Evolutionary conservation across 805 yeast genomes (phyloP).

Genomic region (Starmera quercuum): DNA sequence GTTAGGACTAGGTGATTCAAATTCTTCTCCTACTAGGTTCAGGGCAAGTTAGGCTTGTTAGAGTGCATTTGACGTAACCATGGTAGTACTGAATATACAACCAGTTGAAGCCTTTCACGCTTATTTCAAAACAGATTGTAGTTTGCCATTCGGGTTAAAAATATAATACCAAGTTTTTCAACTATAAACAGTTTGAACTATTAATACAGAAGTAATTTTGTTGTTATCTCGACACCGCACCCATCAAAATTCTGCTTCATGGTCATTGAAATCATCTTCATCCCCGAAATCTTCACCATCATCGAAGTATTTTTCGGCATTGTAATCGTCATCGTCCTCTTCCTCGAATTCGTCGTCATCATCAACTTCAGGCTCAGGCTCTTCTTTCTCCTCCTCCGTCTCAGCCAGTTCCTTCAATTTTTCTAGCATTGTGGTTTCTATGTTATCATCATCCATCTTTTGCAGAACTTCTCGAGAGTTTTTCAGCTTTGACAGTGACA

Average conservation of each 20-base stretch:
- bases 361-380: slow-evolving; percentile 27
- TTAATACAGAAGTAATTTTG: no score
- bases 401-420: slow-evolving; percentile 42
- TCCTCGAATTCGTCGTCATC: slow-evolving; percentile 53
- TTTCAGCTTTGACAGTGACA: slow-evolving; percentile 30
- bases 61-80: no score
- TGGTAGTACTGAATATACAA: no score
- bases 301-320: slow-evolving; percentile 57
- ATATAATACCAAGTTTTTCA: no score
- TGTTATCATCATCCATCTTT: slow-evolving; percentile 17
- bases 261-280: slow-evolving; percentile 44
- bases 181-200: no score
- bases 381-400: slow-evolving; percentile 35
- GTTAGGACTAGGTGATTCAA: slow-evolving; percentile 1
- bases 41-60: slow-evolving; percentile 9
- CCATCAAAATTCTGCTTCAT: slow-evolving; percentile 49
- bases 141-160: no score
- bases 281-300: slow-evolving; percentile 46
- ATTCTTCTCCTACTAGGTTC: slow-evolving; percentile 1
- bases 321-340: slow-evolving; percentile 51
- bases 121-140: no score
- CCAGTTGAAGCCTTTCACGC: no score
- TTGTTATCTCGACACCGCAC: no score
- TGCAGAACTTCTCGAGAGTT: slow-evolving; percentile 17
- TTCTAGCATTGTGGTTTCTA: slow-evolving; percentile 33